A percentile compares a stretch with the other conserved stretches of the same genome.
Evolutionary conservation across 2,329 filamentous ascomycete species (phyloP).

Genomic region (Cercospora sesami): DNA sequence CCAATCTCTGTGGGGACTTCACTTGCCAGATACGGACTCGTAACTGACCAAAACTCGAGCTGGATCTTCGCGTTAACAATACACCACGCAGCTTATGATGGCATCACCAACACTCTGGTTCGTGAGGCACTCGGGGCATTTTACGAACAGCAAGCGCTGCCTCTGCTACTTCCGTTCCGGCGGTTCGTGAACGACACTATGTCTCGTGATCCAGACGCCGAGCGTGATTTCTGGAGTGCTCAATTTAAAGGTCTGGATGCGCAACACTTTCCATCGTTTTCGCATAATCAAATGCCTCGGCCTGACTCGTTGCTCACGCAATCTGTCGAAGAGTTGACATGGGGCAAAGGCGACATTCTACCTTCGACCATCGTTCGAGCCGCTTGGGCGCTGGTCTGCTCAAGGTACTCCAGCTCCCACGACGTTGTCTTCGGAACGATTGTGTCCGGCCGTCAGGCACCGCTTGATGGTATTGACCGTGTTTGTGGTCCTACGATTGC

Average conservation of each 20-base stretch:
- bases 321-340: slow-evolving; percentile 19
- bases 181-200: slow-evolving; percentile 41
- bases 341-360: slow-evolving; percentile 17
- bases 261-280: slow-evolving; percentile 40
- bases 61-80: slow-evolving; percentile 21
- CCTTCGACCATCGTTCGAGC: slow-evolving; percentile 16
- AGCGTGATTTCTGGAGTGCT: slow-evolving; percentile 40
- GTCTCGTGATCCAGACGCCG: slow-evolving; percentile 27
- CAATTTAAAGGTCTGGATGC: slow-evolving; percentile 35
- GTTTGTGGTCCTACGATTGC: slow-evolving; percentile 26
- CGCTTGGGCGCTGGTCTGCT: slow-evolving; percentile 19
- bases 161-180: slow-evolving; percentile 20
- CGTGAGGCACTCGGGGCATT: slow-evolving; percentile 33
- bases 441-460: slow-evolving; percentile 31
- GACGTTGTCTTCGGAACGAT: slow-evolving; percentile 23
- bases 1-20: neutral
- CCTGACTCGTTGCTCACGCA: slow-evolving; percentile 33
- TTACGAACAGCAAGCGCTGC: neutral
- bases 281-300: slow-evolving; percentile 25
- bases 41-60: neutral
- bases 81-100: slow-evolving; percentile 47
- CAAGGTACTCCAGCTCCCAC: slow-evolving; percentile 5
- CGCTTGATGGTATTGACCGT: slow-evolving; percentile 6
- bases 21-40: slow-evolving; percentile 4
- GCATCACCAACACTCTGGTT: slow-evolving; percentile 41